Base-by-base conservation (phyloP, 2,329 filamentous ascomycete species). In the Bimuria novae-zelandiae region DNA sequence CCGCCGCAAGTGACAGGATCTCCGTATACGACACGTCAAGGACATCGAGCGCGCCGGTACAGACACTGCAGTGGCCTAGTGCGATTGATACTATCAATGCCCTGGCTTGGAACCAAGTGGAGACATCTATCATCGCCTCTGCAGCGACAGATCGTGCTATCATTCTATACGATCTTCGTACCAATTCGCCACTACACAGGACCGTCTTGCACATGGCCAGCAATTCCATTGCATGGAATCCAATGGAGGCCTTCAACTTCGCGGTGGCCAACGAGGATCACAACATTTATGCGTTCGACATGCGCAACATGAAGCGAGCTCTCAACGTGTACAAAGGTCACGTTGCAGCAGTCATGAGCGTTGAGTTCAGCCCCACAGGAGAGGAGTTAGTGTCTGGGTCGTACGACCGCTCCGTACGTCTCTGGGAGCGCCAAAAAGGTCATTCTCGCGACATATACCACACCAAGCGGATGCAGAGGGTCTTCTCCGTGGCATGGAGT, bases 401-500 rank as follows among this genome's bases (percentile, higher is more conserved):
- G 0, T 95, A 94, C 76, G 90, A 95, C 70, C 86, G 92, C 56
- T 96, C 91, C 4, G 81, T 99, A 47, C 86, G 94, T 45, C 79
- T 97, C 44, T 97, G 92, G 89, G 85, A 85, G 70, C 84, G 89
- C 51, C 84, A 87, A 60, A 80, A 87, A 56, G 93, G 93, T 21
- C 90, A 94, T 75, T 92, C 89, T 12, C 84, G 92, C 63, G 94
- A 99, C 69, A 86, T 97, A 43, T 99, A 97, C 76, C 92, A 97
- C 79, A 97, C 94, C 16, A 96, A 97, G 77, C 87, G 94, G 59
- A 97, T 97, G 93, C 93, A 97, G 79, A 85, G 93, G 63, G 92
- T 97, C 51, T 95, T 95, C 78, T 87, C 88, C 8, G 86, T 86
- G 42, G 85, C 84, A 56, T 97, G 89, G 82, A 94, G 92, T 0